These are phyloP conservation scores for Boletus semigastroideus DNA, from an alignment of 1,284 basidiomycete species.

Conservation along the genomic window DNA sequence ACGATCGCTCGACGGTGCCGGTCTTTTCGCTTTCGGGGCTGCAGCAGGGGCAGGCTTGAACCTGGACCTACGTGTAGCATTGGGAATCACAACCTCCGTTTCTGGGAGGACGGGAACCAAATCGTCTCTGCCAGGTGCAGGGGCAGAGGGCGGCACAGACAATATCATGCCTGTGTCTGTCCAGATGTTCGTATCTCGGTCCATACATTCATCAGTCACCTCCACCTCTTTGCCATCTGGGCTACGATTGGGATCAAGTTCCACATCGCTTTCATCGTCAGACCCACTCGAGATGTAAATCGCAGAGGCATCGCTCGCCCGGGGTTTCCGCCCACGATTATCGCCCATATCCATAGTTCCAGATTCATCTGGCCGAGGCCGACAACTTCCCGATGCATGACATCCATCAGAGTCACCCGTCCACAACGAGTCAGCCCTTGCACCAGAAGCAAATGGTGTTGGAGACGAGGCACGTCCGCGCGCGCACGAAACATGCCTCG, in stretches of 20 bases:
- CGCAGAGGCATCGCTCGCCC: slow-evolving; percentile 18
- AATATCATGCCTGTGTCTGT: slow-evolving; percentile 29
- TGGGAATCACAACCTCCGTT: neutral
- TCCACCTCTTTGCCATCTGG: neutral
- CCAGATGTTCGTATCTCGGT: slow-evolving; percentile 11
- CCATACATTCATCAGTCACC: slow-evolving; percentile 1
- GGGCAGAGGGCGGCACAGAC: slow-evolving; percentile 24
- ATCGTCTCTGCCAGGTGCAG: neutral
- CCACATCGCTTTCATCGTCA: slow-evolving; percentile 17
- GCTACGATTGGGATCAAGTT: neutral
- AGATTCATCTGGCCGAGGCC: neutral
- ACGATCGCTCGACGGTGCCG: neutral
- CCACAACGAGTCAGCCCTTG: neutral
- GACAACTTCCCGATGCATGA: neutral
- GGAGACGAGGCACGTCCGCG: slow-evolving; percentile 15
- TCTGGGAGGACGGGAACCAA: neutral
- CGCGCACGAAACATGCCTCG: slow-evolving; percentile 10
- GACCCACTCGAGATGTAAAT: slow-evolving; percentile 36
- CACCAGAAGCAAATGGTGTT: slow-evolving; percentile 1
- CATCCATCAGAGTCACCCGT: neutral
- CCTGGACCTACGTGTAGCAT: slow-evolving; percentile 14
- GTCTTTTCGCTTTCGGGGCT: neutral
- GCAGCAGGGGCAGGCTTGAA: slow-evolving; percentile 19
- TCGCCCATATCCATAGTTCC: neutral
- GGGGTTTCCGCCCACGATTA: neutral